phyloP scores from a whole-genome alignment of 345 rosid species.

The Tarenaya hassleriana region DNA sequence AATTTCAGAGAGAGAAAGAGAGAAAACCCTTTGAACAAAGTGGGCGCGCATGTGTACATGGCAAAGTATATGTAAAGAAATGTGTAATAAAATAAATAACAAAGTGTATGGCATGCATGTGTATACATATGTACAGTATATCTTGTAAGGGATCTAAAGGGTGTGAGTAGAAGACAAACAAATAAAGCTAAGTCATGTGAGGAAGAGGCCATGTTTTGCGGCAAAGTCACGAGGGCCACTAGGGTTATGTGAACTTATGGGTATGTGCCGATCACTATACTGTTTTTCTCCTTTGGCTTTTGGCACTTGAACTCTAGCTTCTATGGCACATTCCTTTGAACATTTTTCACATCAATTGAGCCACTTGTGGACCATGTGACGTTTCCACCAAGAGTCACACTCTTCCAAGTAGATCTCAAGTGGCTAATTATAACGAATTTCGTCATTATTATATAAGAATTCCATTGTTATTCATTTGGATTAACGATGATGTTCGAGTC shows the following conservation, averaged over 20 bases:
- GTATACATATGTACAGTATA: constrained; percentile 14
- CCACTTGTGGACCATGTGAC: no score
- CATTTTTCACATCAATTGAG: background rate
- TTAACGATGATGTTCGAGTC: no score
- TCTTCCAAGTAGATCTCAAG: no score
- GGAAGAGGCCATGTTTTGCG: constrained; percentile 24
- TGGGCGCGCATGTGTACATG: no score
- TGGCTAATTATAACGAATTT: no score
- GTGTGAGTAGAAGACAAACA: constrained; percentile 23
- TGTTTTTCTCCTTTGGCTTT: constrained; percentile 14
- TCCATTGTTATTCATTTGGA: no score
- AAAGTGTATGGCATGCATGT: constrained; percentile 24
- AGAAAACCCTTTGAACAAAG: no score
- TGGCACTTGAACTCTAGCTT: constrained; percentile 27
- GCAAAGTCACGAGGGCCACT: constrained; percentile 32
- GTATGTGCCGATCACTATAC: constrained; percentile 15
- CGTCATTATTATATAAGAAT: no score
- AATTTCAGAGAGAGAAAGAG: no score
- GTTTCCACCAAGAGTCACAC: no score
- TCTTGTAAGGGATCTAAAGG: constrained; percentile 18
- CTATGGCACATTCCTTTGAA: constrained; percentile 18
- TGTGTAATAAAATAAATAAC: no score
- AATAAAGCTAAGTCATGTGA: constrained; percentile 28
- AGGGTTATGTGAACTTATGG: constrained; percentile 19
- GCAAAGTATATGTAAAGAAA: no score